These are phyloP conservation scores for Alternaria conjuncta DNA, from an alignment of 2,329 filamentous ascomycete genomes.

Conservation along the genomic window DNA sequence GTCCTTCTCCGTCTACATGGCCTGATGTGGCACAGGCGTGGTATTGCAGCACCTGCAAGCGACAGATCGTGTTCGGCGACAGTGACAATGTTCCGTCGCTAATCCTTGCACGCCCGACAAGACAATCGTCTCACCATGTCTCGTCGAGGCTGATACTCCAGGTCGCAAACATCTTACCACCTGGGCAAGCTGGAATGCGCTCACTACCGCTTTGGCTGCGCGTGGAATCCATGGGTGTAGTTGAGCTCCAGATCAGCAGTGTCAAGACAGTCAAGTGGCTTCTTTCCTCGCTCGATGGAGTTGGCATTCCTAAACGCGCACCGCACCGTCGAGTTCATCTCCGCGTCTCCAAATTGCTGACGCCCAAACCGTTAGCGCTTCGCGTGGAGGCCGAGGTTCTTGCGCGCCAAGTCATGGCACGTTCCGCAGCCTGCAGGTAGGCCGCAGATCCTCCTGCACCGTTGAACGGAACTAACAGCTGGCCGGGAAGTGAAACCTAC, in stretches of 20 bases:
- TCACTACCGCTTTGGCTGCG: conserved; percentile 4
- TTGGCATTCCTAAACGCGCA: neutral
- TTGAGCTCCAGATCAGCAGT: conserved; percentile 35
- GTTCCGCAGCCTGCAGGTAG: neutral
- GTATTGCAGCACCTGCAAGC: neutral
- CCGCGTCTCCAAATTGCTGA: neutral
- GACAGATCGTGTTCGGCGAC: neutral
- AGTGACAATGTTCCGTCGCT: neutral
- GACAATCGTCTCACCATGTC: conserved; percentile 28
- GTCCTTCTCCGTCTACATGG: neutral
- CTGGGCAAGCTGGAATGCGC: conserved; percentile 16
- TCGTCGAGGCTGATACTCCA: conserved; percentile 43
- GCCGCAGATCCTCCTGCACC: neutral
- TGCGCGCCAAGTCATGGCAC: neutral
- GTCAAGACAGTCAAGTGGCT: conserved; percentile 29
- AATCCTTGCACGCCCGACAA: neutral
- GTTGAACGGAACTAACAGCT: neutral
- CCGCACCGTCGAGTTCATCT: neutral
- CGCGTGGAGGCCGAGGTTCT: neutral
- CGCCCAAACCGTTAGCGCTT: neutral
- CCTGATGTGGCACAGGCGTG: neutral
- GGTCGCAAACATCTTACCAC: conserved; percentile 33
- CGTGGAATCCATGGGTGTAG: conserved; percentile 22
- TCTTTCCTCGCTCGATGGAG: conserved; percentile 57
- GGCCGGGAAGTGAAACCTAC: conserved; percentile 21